Base-by-base conservation (phyloP, 139 green algal species). In the Pleodorina starrii region DNA sequence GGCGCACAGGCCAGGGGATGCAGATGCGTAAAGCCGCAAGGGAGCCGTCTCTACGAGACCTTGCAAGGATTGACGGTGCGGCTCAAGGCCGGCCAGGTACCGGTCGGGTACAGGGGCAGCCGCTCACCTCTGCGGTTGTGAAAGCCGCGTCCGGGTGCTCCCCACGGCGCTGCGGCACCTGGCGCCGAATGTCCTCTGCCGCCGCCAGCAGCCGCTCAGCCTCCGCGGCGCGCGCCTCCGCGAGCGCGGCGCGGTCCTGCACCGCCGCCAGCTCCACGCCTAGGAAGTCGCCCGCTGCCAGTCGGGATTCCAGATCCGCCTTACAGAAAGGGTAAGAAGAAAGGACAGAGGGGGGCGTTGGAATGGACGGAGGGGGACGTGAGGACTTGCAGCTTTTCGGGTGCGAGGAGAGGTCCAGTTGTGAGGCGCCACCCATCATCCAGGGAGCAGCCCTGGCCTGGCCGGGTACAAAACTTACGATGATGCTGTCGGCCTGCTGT, bases 301-400 rank as follows among this genome's bases (percentile, higher is more conserved):
- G 87, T 27, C 82, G 87, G 3, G 50, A 14, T 78, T 91, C 87
- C 19, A 91, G 78, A 36, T 84, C n/a, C 0, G 35, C 78, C 78
- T 88, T 66, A 66, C 5, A 66, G 54, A 66, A 66, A 66, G 29
- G n/a, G n/a, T n/a, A n/a, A n/a, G n/a, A n/a, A n/a, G n/a, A n/a
- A n/a, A n/a, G n/a, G n/a, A n/a, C n/a, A n/a, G n/a, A n/a, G n/a
- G n/a, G n/a, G n/a, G n/a, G n/a, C n/a, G n/a, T n/a, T n/a, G n/a
- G n/a, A n/a, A n/a, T n/a, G n/a, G n/a, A n/a, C n/a, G n/a, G n/a
- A n/a, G n/a, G n/a, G n/a, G n/a, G n/a, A n/a, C n/a, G n/a, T n/a
- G n/a, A n/a, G n/a, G n/a, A n/a, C n/a, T n/a, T n/a, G n/a, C n/a
- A n/a, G n/a, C n/a, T n/a, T n/a, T n/a, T n/a, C n/a, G n/a, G n/a